Evolutionary conservation across 495 filamentous ascomycete species (phyloP), one percentile per base, ranked within the genome.

Genomic region (Pseudoneurospora amorphoporcata): DNA sequence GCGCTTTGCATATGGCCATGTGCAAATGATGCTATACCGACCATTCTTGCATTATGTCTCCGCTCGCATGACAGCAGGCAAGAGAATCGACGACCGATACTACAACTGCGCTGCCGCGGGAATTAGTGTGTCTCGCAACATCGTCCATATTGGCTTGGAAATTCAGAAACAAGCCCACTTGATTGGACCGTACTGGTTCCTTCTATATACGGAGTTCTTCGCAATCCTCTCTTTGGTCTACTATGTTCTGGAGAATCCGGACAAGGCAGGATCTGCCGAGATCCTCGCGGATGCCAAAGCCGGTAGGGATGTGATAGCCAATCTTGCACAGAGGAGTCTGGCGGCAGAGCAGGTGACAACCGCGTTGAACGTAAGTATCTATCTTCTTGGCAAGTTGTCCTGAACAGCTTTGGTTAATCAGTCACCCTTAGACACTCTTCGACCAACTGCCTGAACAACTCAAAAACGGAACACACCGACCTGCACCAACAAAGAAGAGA

Each of bases 31-130:
- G 79, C 89, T 98, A 72, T 98, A 98, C 77, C 88, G 95, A 9
- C 95, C 95, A 0, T 99, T 98, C 77, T 84, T 98, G 37, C 95
- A 99, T 81, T 98, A 98, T 76, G 92, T 96, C 68, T 94, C 95
- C 2, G 88, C 88, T 40, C 88, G 89, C 29, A 83, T 88, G 32
- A 79, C 86, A 73, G 86, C 88, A 72, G 85, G 87, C 9, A 90
- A 91, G 73, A 86, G 86, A n/a, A 84, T 92, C 42, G 94, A 97
- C 74, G 91, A 95, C 77, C 88, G 93, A 45, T 92, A 92, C 16
- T 98, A 95, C 80, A 92, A 91, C 39, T 98, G 95, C 77, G 95
- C 93, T 8, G 92, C 94, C n/a, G 92, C 93, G 4, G 95, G 93
- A 72, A 91, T 99, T 70, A 92, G 90, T 76, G 93, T 97, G 3